phyloP scores from a whole-genome alignment of 768 basidiomycete species.

The Suillus hirtellus region DNA sequence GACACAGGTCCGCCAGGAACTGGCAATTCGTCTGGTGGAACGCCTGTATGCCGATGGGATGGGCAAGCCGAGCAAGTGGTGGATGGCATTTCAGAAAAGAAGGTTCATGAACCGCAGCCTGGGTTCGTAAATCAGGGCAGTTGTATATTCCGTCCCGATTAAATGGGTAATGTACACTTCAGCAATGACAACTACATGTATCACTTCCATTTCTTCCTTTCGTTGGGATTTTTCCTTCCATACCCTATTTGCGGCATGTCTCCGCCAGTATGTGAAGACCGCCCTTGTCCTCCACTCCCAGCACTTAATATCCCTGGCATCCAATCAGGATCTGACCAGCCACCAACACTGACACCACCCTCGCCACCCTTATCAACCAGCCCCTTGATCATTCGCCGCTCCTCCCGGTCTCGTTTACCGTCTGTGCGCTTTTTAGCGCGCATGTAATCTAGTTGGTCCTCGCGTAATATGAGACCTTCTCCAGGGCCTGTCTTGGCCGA shows the following conservation, averaged over 20 bases:
- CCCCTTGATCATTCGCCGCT: constrained; percentile 62
- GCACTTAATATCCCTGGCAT: constrained; percentile 75
- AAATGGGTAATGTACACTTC: constrained; percentile 24
- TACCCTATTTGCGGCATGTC: constrained; percentile 84
- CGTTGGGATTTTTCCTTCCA: constrained; percentile 90
- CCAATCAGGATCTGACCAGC: constrained; percentile 98
- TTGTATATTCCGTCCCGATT: constrained; percentile 17
- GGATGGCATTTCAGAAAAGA: constrained; percentile 99
- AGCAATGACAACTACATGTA: constrained; percentile 20
- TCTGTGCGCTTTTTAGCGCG: constrained; percentile 80
- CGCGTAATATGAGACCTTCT: constrained; percentile 83
- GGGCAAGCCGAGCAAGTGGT: constrained; percentile 98
- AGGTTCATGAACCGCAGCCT: constrained; percentile 93
- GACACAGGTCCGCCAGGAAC: constrained; percentile 89
- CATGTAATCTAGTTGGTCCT: constrained; percentile 89
- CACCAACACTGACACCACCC: constrained; percentile 57
- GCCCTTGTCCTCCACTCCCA: constrained; percentile 70
- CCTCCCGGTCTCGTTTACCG: constrained; percentile 73
- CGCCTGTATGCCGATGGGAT: constrained; percentile 90
- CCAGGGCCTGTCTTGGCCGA: constrained; percentile 82
- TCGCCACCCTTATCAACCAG: constrained; percentile 52
- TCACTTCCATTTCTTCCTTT: constrained; percentile 52
- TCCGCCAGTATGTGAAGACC: constrained; percentile 47
- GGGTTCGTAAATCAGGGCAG: constrained; percentile 47
- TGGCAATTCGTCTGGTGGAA: constrained; percentile 83